Conservation (phyloP, 2,329 filamentous ascomycete species). For the Sporothrix schenckii region DNA sequence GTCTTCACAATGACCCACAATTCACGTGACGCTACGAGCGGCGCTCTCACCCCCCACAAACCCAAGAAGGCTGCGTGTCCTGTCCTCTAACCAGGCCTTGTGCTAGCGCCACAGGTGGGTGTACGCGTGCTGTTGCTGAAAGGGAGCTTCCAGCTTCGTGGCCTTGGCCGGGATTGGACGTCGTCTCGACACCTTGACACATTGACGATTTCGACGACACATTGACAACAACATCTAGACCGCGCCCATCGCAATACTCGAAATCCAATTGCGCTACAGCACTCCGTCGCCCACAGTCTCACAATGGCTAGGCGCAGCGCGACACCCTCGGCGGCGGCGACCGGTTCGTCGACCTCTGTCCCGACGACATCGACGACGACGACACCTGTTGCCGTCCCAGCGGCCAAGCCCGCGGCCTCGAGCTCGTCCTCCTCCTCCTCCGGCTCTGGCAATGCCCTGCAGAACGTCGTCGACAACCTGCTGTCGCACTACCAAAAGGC, state of each 20-base stretch:
- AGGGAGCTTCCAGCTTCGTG: constrained; percentile 25
- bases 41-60: background rate
- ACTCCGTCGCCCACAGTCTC: background rate
- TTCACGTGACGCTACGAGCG: constrained; percentile 20
- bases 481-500: constrained; percentile 76
- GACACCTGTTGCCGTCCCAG: background rate
- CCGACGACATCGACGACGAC: constrained; percentile 14
- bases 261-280: background rate
- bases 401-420: background rate
- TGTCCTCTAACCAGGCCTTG: constrained; percentile 29
- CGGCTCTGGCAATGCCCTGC: constrained; percentile 35
- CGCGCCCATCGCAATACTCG: background rate
- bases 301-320: constrained; percentile 31
- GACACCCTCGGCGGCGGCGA: constrained; percentile 26
- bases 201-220: too few relatives aligned
- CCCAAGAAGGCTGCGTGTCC: constrained; percentile 37
- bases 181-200: background rate
- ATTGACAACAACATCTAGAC: background rate
- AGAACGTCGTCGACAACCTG: constrained; percentile 68
- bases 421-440: background rate
- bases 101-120: constrained; percentile 24
- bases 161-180: constrained; percentile 10
- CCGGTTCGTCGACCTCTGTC: constrained; percentile 7
- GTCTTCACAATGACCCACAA: constrained; percentile 24
- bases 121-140: background rate